Percentiles rank a stretch among this genome's conserved stretches.
Evolutionary conservation across 176 grass and related monocot genomes (phyloP).

Genomic region (Ensete glaucum): DNA sequence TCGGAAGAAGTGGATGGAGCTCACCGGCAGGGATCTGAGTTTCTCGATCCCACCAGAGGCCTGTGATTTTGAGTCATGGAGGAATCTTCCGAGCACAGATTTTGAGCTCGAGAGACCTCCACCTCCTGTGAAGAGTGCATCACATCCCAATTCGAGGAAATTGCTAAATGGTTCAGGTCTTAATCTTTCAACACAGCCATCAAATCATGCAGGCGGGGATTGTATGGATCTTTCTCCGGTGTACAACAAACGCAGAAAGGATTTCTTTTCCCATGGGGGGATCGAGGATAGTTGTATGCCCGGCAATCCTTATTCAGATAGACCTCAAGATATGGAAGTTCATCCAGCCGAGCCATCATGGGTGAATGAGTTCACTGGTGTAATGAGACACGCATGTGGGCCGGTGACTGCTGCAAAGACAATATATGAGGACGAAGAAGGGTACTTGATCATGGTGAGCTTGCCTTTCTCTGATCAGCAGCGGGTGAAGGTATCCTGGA

Average conservation of each 20-base stretch:
- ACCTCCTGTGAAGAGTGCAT: neutral
- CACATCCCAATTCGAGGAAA: conserved; percentile 12
- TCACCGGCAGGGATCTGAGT: conserved; percentile 12
- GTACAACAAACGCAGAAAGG: conserved; percentile 15
- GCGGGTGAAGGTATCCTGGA: conserved; percentile 20
- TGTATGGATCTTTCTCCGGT: conserved; percentile 4
- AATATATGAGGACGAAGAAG: conserved; percentile 18
- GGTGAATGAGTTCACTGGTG: conserved; percentile 20
- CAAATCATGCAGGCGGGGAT: conserved; percentile 18
- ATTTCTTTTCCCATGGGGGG: conserved; percentile 14
- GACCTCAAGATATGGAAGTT: conserved; percentile 15
- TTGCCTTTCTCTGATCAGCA: conserved; percentile 20
- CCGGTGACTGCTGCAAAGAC: conserved; percentile 21
- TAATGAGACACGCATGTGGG: conserved; percentile 11
- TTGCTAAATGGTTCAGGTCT: conserved; percentile 18
- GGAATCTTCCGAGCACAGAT: conserved; percentile 21
- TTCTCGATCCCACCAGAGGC: conserved; percentile 7
- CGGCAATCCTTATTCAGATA: conserved; percentile 4
- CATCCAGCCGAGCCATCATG: conserved; percentile 10
- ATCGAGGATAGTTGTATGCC: conserved; percentile 1
- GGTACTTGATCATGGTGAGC: conserved; percentile 19
- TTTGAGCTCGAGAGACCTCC: conserved; percentile 13
- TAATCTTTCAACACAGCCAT: conserved; percentile 9
- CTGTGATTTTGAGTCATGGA: conserved; percentile 12
- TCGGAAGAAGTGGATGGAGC: conserved; percentile 22